Conservation (phyloP, 306 rosid genomes). For the Lagenaria siceraria region DNA sequence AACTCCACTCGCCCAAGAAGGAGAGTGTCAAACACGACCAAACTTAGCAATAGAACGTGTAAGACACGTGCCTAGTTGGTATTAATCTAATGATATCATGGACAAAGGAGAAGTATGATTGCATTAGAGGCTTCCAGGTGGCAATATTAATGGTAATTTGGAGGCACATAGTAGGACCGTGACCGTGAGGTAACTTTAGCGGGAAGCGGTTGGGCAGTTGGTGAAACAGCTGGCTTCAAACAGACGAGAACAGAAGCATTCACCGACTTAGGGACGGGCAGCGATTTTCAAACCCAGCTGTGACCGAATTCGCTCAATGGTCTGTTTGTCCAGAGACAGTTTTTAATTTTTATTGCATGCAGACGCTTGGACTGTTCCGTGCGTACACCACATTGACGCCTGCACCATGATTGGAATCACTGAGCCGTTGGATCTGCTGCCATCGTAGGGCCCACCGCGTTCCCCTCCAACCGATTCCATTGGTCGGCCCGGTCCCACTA, state of each 20-base stretch:
- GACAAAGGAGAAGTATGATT: neutral
- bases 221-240: slow-evolving; percentile 9
- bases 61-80: neutral
- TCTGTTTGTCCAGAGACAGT: neutral
- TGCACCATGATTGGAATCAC: neutral
- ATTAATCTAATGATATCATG: no score
- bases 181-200: slow-evolving; percentile 12
- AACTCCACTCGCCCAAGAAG: slow-evolving; percentile 8
- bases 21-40: neutral
- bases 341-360: neutral
- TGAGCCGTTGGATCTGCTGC: neutral
- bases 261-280: slow-evolving; percentile 3
- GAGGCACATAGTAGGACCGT: neutral
- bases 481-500: neutral
- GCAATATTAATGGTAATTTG: neutral
- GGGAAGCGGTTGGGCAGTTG: slow-evolving; percentile 61
- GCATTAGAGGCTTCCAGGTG: neutral
- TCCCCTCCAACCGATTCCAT: neutral
- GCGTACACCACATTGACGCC: neutral
- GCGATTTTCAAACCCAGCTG: neutral
- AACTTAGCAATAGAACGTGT: neutral
- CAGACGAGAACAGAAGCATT: neutral
- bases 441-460: neutral
- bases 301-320: neutral
- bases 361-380: neutral